Conservation (phyloP, 176 grass and related monocot species). For the Eragrostis curvula region DNA sequence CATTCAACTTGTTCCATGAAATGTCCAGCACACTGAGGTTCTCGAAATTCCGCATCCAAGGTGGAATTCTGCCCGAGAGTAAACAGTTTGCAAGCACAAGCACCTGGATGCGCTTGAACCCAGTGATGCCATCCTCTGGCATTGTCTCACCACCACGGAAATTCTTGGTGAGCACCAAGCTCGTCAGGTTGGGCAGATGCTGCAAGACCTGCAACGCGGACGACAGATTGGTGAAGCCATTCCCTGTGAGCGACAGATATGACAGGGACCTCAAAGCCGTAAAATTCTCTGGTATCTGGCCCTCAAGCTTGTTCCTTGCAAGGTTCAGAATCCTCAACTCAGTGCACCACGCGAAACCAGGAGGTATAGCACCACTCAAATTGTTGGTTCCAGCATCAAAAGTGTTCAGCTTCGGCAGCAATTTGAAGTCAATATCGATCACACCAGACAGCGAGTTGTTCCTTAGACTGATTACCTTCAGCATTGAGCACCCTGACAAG, state of each 20-base stretch:
- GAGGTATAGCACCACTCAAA: constrained; percentile 67
- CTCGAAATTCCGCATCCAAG: constrained; percentile 61
- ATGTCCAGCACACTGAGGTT: constrained; percentile 80
- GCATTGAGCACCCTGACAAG: constrained; percentile 50
- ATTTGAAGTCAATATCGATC: constrained; percentile 53
- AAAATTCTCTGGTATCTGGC: constrained; percentile 72
- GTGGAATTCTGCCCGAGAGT: constrained; percentile 61
- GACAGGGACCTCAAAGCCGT: constrained; percentile 62
- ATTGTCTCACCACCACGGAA: constrained; percentile 70
- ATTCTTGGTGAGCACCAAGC: constrained; percentile 85
- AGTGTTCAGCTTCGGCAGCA: constrained; percentile 55
- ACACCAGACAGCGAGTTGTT: constrained; percentile 71
- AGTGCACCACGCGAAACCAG: constrained; percentile 39
- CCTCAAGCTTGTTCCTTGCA: constrained; percentile 69
- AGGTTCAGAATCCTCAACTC: constrained; percentile 82
- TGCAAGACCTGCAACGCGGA: constrained; percentile 77
- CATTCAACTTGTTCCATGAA: constrained; percentile 85
- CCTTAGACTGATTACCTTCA: constrained; percentile 71
- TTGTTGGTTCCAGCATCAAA: constrained; percentile 76
- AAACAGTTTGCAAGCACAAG: constrained; percentile 88
- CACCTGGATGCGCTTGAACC: constrained; percentile 76
- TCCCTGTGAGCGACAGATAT: constrained; percentile 79
- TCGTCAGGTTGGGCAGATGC: constrained; percentile 64
- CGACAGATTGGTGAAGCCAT: constrained; percentile 63
- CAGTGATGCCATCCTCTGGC: constrained; percentile 64